phyloP scores from a whole-genome alignment of 1,139 yeast species.

The Schwanniomyces etchellsii region DNA sequence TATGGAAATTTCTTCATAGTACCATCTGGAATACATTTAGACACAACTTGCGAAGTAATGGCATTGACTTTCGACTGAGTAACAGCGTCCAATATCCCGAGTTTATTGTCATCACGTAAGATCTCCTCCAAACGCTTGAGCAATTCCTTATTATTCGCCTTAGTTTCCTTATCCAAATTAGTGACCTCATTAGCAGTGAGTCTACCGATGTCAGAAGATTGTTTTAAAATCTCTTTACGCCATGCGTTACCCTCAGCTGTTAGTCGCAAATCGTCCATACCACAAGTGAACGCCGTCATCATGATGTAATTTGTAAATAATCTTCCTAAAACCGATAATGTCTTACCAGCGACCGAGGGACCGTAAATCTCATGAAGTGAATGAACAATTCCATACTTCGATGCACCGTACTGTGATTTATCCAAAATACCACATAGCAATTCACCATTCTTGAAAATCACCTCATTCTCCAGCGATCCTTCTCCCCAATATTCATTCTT shows the following conservation, averaged over 20 bases:
- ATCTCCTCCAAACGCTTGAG: slow-evolving; percentile 88
- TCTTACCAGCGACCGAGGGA: slow-evolving; percentile 81
- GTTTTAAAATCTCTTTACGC: slow-evolving; percentile 77
- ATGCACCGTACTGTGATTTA: slow-evolving; percentile 97
- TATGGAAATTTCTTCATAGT: slow-evolving; percentile 93
- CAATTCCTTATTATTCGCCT: slow-evolving; percentile 68
- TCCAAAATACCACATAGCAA: slow-evolving; percentile 89
- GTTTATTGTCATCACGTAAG: slow-evolving; percentile 85
- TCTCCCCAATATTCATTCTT: slow-evolving; percentile 94
- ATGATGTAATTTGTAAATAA: slow-evolving; percentile 90
- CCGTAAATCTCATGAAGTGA: slow-evolving; percentile 96
- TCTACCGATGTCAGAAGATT: slow-evolving; percentile 79
- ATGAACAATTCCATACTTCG: slow-evolving; percentile 95
- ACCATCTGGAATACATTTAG: slow-evolving; percentile 93
- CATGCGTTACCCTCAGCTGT: slow-evolving; percentile 86
- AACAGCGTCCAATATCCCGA: slow-evolving; percentile 93
- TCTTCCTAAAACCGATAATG: slow-evolving; percentile 87
- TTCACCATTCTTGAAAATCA: slow-evolving; percentile 81
- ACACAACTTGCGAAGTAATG: slow-evolving; percentile 88
- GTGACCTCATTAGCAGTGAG: slow-evolving; percentile 94
- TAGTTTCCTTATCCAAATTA: slow-evolving; percentile 58
- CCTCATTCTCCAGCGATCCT: slow-evolving; percentile 78
- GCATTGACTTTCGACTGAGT: slow-evolving; percentile 90
- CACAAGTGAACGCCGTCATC: slow-evolving; percentile 95
- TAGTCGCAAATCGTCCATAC: slow-evolving; percentile 97